phyloP scores from a whole-genome alignment of 805 yeast genomes.

The Myxozyma neotropica region DNA sequence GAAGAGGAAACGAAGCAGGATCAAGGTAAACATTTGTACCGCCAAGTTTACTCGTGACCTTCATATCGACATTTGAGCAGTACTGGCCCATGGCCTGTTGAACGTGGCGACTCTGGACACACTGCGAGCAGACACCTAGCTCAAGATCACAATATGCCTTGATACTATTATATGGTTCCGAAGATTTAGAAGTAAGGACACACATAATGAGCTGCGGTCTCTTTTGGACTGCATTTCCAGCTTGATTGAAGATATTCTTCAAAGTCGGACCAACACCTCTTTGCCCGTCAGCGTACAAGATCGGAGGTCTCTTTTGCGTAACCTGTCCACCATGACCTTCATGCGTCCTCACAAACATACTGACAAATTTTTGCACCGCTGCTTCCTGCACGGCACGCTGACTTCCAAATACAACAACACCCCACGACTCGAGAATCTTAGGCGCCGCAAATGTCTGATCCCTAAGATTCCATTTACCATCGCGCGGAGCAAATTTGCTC shows the following conservation, averaged over 20 bases:
- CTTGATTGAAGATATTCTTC: slow-evolving; percentile 11
- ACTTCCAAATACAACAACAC: slow-evolving; percentile 28
- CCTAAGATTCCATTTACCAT: slow-evolving; percentile 35
- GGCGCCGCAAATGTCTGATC: slow-evolving; percentile 26
- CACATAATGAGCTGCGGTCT: slow-evolving; percentile 37
- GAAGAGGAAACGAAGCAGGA: slow-evolving; percentile 30
- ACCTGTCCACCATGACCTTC: slow-evolving; percentile 20
- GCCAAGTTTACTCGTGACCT: slow-evolving; percentile 42
- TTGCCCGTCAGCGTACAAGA: slow-evolving; percentile 17
- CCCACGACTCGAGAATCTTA: slow-evolving; percentile 15
- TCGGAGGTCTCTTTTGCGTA: slow-evolving; percentile 18
- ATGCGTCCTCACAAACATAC: slow-evolving; percentile 13
- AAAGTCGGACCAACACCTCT: slow-evolving; percentile 10
- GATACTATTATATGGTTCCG: slow-evolving; percentile 38
- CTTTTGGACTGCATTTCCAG: slow-evolving; percentile 31
- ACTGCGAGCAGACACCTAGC: slow-evolving; percentile 41
- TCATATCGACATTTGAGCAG: slow-evolving; percentile 43
- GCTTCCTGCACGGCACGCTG: slow-evolving; percentile 9
- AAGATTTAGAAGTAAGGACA: slow-evolving; percentile 37
- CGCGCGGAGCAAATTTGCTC: slow-evolving; percentile 14
- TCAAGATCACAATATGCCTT: slow-evolving; percentile 40
- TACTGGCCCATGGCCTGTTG: slow-evolving; percentile 39
- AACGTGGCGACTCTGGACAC: slow-evolving; percentile 40
- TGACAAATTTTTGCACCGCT: slow-evolving; percentile 23
- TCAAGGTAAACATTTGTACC: slow-evolving; percentile 39